Percentiles rank a stretch among this genome's conserved stretches.
Conservation (phyloP, 768 basidiomycete genomes). For the Suillus subluteus region DNA sequence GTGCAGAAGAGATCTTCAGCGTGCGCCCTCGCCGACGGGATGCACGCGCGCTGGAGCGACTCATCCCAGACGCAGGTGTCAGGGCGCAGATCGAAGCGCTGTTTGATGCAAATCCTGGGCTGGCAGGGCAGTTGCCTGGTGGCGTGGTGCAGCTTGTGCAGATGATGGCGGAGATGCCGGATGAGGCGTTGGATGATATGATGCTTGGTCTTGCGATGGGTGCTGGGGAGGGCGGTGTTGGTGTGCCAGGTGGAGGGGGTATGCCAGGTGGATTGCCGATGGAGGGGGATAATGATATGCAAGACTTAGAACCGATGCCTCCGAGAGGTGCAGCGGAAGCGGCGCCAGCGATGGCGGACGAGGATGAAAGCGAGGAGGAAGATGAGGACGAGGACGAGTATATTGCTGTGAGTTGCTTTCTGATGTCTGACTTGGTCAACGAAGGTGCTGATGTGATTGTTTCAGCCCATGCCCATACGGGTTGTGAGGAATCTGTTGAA, state of each 20-base stretch:
- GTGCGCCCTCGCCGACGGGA: conserved; percentile 45
- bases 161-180: conserved; percentile 53
- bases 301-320: background rate
- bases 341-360: conserved; percentile 26
- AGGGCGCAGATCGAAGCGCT: conserved; percentile 64
- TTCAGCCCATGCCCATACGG: conserved; percentile 61
- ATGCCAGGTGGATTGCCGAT: conserved; percentile 56
- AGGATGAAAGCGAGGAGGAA: conserved; percentile 39
- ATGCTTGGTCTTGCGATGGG: conserved; percentile 51
- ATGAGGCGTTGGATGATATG: conserved; percentile 63
- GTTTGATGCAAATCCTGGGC: conserved; percentile 57
- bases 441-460: background rate
- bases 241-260: conserved; percentile 27
- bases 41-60: conserved; percentile 54
- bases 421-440: background rate
- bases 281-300: conserved; percentile 27
- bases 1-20: conserved; percentile 54
- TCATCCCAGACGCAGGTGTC: conserved; percentile 61
- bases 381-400: conserved; percentile 51
- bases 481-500: conserved; percentile 61
- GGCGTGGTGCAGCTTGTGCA: conserved; percentile 69
- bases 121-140: conserved; percentile 63
- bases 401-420: conserved; percentile 47
- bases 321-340: conserved; percentile 10
- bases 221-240: conserved; percentile 35